phyloP scores from a whole-genome alignment of 495 filamentous ascomycete species.

The Copromyces sp. region DNA sequence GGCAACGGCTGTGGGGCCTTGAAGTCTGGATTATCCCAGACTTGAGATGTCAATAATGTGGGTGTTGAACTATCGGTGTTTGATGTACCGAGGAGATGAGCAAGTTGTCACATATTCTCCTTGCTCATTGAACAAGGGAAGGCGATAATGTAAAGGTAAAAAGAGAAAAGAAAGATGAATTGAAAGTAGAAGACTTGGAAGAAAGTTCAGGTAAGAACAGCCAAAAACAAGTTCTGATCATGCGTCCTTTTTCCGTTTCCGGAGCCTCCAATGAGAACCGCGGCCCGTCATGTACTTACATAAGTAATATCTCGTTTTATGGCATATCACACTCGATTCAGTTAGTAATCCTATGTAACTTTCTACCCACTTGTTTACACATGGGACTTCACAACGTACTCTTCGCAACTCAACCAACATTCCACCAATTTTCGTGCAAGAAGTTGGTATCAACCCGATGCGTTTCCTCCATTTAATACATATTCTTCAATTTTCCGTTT shows the following conservation, averaged over 20 bases:
- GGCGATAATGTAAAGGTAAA: not conserved
- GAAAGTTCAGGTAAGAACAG: not conserved
- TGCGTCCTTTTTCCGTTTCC: not conserved
- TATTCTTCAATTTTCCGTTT: too few species aligned
- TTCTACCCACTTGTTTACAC: not conserved
- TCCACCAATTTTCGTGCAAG: too few species aligned
- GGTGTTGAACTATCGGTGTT: not conserved
- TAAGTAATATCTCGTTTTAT: not conserved
- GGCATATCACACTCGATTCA: not conserved
- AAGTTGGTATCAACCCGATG: too few species aligned
- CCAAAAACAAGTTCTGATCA: not conserved
- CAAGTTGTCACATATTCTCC: not conserved
- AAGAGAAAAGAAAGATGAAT: not conserved
- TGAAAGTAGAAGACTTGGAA: not conserved
- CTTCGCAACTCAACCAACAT: too few species aligned
- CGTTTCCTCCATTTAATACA: too few species aligned
- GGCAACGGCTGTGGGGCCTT: not conserved
- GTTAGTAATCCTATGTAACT: not conserved
- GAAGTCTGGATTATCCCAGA: not conserved
- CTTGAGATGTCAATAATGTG: not conserved
- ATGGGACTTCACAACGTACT: too few species aligned
- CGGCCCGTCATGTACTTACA: not conserved
- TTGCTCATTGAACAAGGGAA: not conserved
- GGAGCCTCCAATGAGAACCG: not conserved
- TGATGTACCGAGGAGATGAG: not conserved